Evolutionary conservation across 1,139 yeast genomes (phyloP).

Genomic region (Kurtzmaniella quercitrusa): DNA sequence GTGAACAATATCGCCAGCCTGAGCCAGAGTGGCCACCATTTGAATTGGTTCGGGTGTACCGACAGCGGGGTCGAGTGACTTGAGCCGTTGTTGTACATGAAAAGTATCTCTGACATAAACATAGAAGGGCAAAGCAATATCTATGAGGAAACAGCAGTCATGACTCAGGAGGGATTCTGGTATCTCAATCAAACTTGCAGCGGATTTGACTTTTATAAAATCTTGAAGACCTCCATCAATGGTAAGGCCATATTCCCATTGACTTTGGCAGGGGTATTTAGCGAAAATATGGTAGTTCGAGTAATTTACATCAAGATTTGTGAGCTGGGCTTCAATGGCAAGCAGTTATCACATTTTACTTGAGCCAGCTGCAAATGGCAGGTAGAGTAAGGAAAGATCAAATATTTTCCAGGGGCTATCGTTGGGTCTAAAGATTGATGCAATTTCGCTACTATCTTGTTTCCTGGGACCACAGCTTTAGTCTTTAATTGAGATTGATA

Average conservation of each 20-base stretch:
- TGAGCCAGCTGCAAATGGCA: constrained; percentile 24
- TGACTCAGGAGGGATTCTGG: constrained; percentile 34
- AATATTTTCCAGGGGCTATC: constrained; percentile 18
- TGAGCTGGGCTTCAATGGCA: constrained; percentile 5
- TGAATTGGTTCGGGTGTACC: background rate
- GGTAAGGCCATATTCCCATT: constrained; percentile 31
- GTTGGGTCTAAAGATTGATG: constrained; percentile 10
- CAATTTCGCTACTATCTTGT: constrained; percentile 28
- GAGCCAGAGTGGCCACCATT: background rate
- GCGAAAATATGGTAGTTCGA: constrained; percentile 12
- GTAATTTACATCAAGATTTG: constrained; percentile 5
- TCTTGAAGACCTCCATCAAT: constrained; percentile 43
- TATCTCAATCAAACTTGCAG: constrained; percentile 23
- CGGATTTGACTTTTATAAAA: constrained; percentile 24
- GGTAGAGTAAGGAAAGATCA: constrained; percentile 35
- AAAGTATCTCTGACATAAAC: constrained; percentile 18
- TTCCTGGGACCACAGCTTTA: constrained; percentile 29
- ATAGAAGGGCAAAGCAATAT: constrained; percentile 35
- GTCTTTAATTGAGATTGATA: constrained; percentile 10
- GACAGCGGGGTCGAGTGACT: constrained; percentile 2
- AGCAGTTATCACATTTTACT: constrained; percentile 23
- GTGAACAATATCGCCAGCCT: constrained; percentile 2
- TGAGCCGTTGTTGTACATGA: constrained; percentile 2
- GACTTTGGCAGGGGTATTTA: constrained; percentile 19
- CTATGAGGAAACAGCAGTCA: constrained; percentile 34